A percentile compares a stretch with the other conserved stretches of the same genome.
Conservation (phyloP, 768 basidiomycete species). For the Tephrocybe sp. region DNA sequence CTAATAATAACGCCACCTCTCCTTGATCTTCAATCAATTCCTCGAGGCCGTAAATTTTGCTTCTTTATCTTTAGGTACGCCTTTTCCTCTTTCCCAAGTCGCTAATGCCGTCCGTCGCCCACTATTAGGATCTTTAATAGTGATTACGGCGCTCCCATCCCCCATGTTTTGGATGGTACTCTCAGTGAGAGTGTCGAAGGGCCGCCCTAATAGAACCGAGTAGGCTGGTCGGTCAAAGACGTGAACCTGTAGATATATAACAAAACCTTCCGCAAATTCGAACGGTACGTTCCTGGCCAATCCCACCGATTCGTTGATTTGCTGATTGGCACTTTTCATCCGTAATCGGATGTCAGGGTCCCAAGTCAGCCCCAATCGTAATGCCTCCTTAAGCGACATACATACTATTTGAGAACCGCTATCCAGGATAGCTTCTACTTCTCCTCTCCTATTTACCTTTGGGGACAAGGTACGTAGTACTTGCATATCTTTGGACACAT, state of each 20-base stretch:
- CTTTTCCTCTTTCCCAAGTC: neutral
- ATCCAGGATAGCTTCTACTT: constrained; percentile 22
- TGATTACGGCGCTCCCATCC: constrained; percentile 20
- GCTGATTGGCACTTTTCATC: constrained; percentile 27
- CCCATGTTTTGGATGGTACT: constrained; percentile 15
- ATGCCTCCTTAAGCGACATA: constrained; percentile 16
- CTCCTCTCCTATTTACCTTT: constrained; percentile 12
- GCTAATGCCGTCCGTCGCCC: neutral
- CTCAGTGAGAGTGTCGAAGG: constrained; percentile 2
- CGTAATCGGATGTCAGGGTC: too few relatives aligned
- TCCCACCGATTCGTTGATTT: too few relatives aligned
- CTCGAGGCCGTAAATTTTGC: neutral
- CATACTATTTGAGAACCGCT: constrained; percentile 27
- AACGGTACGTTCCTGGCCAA: too few relatives aligned
- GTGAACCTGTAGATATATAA: neutral
- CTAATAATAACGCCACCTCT: neutral
- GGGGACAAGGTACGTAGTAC: constrained; percentile 7
- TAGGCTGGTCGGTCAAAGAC: neutral
- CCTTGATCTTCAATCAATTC: neutral
- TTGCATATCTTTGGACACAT: constrained; percentile 7
- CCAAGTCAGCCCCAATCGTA: constrained; percentile 1
- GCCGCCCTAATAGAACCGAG: neutral
- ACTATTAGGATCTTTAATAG: constrained; percentile 22
- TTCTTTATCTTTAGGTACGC: neutral
- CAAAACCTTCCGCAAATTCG: constrained; percentile 17